These are phyloP conservation scores for Botrytis elliptica DNA, from an alignment of 2,329 filamentous ascomycete species.

Conservation along the genomic window DNA sequence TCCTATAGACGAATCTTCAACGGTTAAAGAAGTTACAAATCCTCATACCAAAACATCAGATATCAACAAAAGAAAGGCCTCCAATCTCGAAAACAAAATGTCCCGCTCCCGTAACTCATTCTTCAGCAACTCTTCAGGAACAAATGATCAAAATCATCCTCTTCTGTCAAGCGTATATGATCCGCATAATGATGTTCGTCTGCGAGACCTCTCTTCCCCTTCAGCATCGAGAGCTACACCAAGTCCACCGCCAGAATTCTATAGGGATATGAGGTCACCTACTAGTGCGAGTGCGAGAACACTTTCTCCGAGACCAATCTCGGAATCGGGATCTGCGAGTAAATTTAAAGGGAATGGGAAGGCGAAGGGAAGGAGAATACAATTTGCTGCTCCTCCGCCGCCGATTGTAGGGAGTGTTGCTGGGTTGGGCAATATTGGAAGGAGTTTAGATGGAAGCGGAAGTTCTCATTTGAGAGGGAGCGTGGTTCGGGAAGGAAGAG, in stretches of 20 bases:
- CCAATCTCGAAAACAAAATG: constrained; percentile 1
- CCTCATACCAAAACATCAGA: not conserved
- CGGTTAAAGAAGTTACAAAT: not conserved
- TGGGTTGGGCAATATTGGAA: not conserved
- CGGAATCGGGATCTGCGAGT: constrained; percentile 4
- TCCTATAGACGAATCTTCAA: not conserved
- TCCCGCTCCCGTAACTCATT: constrained; percentile 15
- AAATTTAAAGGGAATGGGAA: not conserved
- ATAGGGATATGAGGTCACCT: constrained; percentile 12
- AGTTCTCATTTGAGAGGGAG: not conserved
- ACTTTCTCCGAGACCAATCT: not conserved
- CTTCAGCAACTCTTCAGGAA: constrained; percentile 6
- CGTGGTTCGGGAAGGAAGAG: not conserved
- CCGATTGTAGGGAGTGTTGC: constrained; percentile 33
- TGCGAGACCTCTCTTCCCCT: constrained; percentile 16
- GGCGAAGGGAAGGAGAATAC: constrained; percentile 28
- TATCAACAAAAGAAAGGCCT: not conserved
- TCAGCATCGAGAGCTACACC: constrained; percentile 13
- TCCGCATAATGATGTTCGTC: not conserved
- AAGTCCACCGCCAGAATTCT: constrained; percentile 13
- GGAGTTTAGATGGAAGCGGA: constrained; percentile 1
- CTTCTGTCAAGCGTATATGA: constrained; percentile 6
- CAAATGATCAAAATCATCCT: constrained; percentile 11
- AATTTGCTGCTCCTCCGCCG: constrained; percentile 36
- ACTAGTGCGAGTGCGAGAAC: constrained; percentile 6